Evolutionary conservation across 2,329 filamentous ascomycete species (phyloP).

Genomic region (Fusarium pseudograminearum): DNA sequence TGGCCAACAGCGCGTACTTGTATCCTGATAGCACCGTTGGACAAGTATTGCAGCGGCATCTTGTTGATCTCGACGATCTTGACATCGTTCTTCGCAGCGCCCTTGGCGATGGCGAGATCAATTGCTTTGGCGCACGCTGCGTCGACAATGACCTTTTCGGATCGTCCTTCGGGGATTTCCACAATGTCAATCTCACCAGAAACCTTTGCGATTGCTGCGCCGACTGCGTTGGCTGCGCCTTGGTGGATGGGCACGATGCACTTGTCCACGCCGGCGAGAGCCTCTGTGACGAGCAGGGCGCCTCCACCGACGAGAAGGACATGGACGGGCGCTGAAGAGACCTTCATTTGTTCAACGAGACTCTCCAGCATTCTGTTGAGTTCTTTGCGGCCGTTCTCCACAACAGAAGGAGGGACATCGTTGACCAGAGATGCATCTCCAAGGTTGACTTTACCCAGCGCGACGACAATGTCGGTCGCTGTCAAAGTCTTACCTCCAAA

Average conservation of each 20-base stretch:
- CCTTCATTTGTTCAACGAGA: conserved; percentile 68
- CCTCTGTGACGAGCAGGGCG: conserved; percentile 62
- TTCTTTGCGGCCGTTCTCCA: conserved; percentile 47
- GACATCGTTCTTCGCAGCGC: conserved; percentile 51
- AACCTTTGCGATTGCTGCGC: conserved; percentile 69
- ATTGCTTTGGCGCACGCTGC: conserved; percentile 54
- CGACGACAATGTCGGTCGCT: conserved; percentile 64
- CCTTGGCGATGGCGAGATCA: conserved; percentile 49
- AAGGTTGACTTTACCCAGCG: conserved; percentile 49
- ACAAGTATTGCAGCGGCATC: conserved; percentile 54
- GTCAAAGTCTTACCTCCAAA: conserved; percentile 68
- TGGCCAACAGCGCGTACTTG: conserved; percentile 53
- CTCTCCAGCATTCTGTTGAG: conserved; percentile 63
- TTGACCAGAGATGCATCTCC: conserved; percentile 49
- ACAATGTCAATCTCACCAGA: conserved; percentile 65
- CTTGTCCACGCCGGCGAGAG: conserved; percentile 62
- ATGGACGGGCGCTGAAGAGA: conserved; percentile 63
- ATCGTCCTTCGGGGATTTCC: conserved; percentile 57
- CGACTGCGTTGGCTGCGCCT: conserved; percentile 70
- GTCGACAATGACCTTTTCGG: conserved; percentile 54
- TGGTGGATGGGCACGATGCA: conserved; percentile 64
- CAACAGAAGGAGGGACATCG: conserved; percentile 37
- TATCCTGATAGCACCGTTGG: conserved; percentile 52
- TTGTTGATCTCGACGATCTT: conserved; percentile 61
- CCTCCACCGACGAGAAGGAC: conserved; percentile 70